These are phyloP conservation scores for Cryptococcus sp. DNA, from an alignment of 1,284 basidiomycete species.

Conservation along the genomic window DNA sequence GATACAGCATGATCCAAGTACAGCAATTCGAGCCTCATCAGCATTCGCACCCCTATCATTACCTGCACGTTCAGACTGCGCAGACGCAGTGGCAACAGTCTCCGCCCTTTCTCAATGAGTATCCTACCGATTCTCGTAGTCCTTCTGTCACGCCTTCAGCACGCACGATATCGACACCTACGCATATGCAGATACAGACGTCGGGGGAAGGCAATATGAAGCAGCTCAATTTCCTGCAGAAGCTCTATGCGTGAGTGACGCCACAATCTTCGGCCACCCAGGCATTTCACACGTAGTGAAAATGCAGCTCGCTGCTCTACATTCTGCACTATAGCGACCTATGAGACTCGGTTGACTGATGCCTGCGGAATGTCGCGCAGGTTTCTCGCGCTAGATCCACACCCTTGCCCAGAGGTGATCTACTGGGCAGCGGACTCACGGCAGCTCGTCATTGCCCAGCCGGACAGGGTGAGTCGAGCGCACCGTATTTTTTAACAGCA, in stretches of 20 bases:
- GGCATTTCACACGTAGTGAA: too few relatives aligned
- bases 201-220: conserved; percentile 9
- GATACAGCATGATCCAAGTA: too few relatives aligned
- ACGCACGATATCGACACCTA: not conserved
- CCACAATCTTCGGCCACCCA: too few relatives aligned
- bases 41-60: not conserved
- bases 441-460: conserved; percentile 47
- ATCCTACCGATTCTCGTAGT: too few relatives aligned
- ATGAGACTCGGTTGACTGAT: not conserved
- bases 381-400: conserved; percentile 40
- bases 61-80: too few relatives aligned
- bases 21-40: not conserved
- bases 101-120: too few relatives aligned
- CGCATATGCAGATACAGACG: not conserved
- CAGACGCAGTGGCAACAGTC: not conserved
- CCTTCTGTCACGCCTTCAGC: too few relatives aligned
- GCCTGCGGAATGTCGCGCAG: conserved; percentile 13
- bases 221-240: conserved; percentile 47
- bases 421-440: conserved; percentile 47
- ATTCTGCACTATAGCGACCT: not conserved
- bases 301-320: not conserved
- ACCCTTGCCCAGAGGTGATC: conserved; percentile 43
- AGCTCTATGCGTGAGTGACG: conserved; percentile 44
- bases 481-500: too few relatives aligned
- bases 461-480: conserved; percentile 35